A percentile compares a stretch with the other conserved stretches of the same genome.
phyloP scores from a whole-genome alignment of 352 stramenopile species.

The Globisporangium nodosum region DNA sequence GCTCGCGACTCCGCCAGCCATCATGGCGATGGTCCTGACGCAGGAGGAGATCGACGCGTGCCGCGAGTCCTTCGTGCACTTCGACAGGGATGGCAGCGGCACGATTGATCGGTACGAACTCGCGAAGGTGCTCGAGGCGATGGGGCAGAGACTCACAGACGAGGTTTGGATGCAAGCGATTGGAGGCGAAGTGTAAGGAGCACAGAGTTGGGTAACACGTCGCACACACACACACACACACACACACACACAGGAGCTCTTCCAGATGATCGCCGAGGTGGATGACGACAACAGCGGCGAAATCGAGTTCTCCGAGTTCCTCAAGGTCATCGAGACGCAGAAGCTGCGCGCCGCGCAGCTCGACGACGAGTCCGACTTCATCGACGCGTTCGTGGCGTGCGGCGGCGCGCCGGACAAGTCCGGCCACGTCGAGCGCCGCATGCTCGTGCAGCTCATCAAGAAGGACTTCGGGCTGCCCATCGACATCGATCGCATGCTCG shows the following conservation, averaged over 20 bases:
- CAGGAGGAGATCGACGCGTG: constrained; percentile 96
- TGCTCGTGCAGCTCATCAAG: constrained; percentile 94
- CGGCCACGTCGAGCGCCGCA: constrained; percentile 86
- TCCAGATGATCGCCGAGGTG: constrained; percentile 96
- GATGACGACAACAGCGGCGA: constrained; percentile 91
- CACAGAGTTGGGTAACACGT: no score
- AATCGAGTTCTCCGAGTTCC: constrained; percentile 97
- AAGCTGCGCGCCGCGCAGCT: constrained; percentile 93
- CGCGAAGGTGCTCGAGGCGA: constrained; percentile 93
- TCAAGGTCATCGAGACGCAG: constrained; percentile 96
- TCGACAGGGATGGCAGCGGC: constrained; percentile 94
- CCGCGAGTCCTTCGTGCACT: constrained; percentile 95
- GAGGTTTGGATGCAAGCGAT: constrained; percentile 29
- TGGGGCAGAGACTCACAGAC: constrained; percentile 96
- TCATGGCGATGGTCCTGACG: constrained; percentile 83
- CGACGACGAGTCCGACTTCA: constrained; percentile 96
- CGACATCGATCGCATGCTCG: constrained; percentile 95
- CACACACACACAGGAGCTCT: constrained; percentile 68
- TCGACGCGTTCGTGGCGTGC: constrained; percentile 96
- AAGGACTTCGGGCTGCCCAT: constrained; percentile 95
- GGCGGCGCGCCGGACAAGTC: constrained; percentile 89
- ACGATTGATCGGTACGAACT: constrained; percentile 96
- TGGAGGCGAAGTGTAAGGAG: no score
- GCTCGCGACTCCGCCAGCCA: not conserved
- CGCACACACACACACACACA: no score